These are phyloP conservation scores for Fonsecaea erecta DNA, from an alignment of 2,329 filamentous ascomycete genomes.

Conservation along the genomic window DNA sequence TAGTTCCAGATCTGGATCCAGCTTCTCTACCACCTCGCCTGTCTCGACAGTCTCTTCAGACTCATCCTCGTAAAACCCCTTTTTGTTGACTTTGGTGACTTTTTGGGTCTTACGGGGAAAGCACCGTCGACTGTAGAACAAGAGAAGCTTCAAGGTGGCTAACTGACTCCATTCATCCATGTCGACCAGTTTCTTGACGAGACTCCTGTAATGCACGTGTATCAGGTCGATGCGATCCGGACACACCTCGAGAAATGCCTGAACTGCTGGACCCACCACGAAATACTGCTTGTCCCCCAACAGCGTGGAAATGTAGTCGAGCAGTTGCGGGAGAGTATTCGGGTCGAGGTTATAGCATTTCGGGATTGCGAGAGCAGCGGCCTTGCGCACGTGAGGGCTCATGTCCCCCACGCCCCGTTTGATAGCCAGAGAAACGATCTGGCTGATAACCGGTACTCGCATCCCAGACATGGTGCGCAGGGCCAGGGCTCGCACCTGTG, in stretches of 20 bases:
- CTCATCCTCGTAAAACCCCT: slow-evolving; percentile 82
- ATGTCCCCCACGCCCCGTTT: slow-evolving; percentile 93
- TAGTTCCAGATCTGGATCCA: slow-evolving; percentile 82
- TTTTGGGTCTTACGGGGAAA: slow-evolving; percentile 74
- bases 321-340: slow-evolving; percentile 78
- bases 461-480: slow-evolving; percentile 97
- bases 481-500: slow-evolving; percentile 87
- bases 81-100: slow-evolving; percentile 61
- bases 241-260: slow-evolving; percentile 86
- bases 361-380: slow-evolving; percentile 89
- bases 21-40: slow-evolving; percentile 61
- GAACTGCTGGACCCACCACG: slow-evolving; percentile 91
- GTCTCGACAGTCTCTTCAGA: slow-evolving; percentile 51
- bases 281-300: slow-evolving; percentile 93
- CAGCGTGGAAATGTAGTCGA: slow-evolving; percentile 78
- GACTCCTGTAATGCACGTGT: slow-evolving; percentile 82
- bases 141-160: slow-evolving; percentile 79
- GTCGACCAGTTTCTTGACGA: slow-evolving; percentile 90
- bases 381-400: slow-evolving; percentile 90
- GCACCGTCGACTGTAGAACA: slow-evolving; percentile 81
- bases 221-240: slow-evolving; percentile 86
- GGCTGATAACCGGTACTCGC: slow-evolving; percentile 94
- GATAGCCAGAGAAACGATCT: slow-evolving; percentile 94
- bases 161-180: slow-evolving; percentile 99
- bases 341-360: slow-evolving; percentile 95